These are phyloP conservation scores for Agroathelia rolfsii DNA, from an alignment of 1,284 basidiomycete species.

Conservation along the genomic window DNA sequence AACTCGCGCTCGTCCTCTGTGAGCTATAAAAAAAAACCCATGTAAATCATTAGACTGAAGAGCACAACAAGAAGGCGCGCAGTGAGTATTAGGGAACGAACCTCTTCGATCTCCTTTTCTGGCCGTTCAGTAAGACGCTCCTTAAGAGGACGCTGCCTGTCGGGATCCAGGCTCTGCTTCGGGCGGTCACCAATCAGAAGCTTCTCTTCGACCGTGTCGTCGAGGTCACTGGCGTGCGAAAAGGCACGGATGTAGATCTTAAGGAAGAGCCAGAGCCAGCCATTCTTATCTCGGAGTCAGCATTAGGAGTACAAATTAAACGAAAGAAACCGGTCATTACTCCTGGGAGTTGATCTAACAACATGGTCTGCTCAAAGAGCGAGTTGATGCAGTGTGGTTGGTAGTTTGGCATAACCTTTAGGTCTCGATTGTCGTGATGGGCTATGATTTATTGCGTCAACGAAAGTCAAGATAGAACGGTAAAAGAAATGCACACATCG, in stretches of 20 bases:
- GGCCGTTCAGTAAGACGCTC: slow-evolving; percentile 43
- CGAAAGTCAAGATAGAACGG: slow-evolving; percentile 10
- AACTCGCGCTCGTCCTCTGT: slow-evolving; percentile 14
- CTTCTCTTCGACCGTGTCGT: slow-evolving; percentile 69
- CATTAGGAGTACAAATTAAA: no score
- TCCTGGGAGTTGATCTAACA: slow-evolving; percentile 52
- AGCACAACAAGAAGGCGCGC: no score
- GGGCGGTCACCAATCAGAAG: slow-evolving; percentile 69
- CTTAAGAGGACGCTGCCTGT: slow-evolving; percentile 39
- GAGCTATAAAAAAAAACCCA: slow-evolving; percentile 47
- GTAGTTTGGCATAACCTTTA: slow-evolving; percentile 66
- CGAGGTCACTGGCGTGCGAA: slow-evolving; percentile 66
- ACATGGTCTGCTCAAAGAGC: slow-evolving; percentile 55
- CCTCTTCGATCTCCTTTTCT: slow-evolving; percentile 48
- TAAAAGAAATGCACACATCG: slow-evolving; percentile 34
- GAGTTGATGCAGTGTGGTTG: slow-evolving; percentile 45
- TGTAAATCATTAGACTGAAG: no score
- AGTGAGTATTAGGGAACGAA: no score
- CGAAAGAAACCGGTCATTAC: no score
- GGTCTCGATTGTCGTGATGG: slow-evolving; percentile 78
- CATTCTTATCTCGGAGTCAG: no score
- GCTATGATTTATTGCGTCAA: no score
- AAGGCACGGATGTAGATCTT: slow-evolving; percentile 68
- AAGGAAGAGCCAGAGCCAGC: slow-evolving; percentile 63
- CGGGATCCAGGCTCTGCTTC: slow-evolving; percentile 45